Evolutionary conservation across 768 basidiomycete genomes (phyloP).

Genomic region (Calocybe indica): DNA sequence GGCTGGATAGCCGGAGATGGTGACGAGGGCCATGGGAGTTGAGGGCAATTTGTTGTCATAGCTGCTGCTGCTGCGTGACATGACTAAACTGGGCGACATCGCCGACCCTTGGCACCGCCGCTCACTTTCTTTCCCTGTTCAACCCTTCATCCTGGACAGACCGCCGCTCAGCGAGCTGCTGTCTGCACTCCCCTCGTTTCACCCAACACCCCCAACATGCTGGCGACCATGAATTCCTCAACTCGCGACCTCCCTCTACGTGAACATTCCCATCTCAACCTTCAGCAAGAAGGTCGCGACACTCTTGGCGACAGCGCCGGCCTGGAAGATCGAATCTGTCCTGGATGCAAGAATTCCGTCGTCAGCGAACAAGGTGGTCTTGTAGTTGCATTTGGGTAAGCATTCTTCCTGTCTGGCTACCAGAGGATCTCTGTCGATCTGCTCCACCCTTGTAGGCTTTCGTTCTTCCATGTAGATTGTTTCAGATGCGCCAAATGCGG

Average conservation of each 20-base stretch:
- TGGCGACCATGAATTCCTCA: constrained; percentile 17
- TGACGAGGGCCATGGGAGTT: constrained; percentile 82
- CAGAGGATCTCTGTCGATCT: constrained; percentile 5
- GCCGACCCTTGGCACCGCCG: no score
- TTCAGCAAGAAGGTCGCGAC: constrained; percentile 16
- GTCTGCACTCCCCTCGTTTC: constrained; percentile 9
- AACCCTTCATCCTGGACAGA: constrained; percentile 11
- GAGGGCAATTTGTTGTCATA: constrained; percentile 4
- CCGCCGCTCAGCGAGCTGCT: constrained; percentile 23
- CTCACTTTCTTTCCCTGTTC: constrained; percentile 4
- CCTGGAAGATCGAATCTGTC: constrained; percentile 62
- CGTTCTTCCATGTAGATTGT: constrained; percentile 92
- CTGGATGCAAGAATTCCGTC: constrained; percentile 77
- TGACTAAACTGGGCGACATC: constrained; percentile 2
- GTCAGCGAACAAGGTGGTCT: constrained; percentile 79
- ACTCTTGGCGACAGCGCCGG: constrained; percentile 16
- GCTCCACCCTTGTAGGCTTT: constrained; percentile 2
- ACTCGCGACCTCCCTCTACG: constrained; percentile 12
- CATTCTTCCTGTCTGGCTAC: constrained; percentile 13
- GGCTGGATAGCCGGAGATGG: constrained; percentile 81
- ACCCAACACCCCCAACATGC: constrained; percentile 7
- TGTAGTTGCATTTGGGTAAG: constrained; percentile 94
- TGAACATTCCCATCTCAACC: constrained; percentile 30
- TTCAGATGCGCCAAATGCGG: constrained; percentile 97
- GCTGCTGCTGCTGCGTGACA: background rate